Conservation (phyloP, 495 filamentous ascomycete species). For the Halenospora varia region DNA sequence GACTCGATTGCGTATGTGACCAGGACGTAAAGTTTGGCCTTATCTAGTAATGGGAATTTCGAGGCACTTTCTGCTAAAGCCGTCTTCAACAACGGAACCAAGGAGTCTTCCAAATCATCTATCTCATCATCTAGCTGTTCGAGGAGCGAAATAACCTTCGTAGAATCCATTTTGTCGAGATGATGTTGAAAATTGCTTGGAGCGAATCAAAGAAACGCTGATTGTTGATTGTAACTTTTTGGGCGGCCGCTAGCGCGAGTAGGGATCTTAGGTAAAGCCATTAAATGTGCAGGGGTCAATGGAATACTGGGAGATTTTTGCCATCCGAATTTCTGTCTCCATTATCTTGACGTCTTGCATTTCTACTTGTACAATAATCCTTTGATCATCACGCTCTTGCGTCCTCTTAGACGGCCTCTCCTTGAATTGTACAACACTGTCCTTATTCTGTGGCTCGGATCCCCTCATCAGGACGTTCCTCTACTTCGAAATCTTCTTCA, state of each 20-base stretch:
- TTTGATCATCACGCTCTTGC: background rate
- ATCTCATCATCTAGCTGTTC: slow-evolving; percentile 71
- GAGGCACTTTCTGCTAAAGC: slow-evolving; percentile 62
- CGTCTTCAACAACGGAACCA: slow-evolving; percentile 61
- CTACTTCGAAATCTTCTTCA: too few species aligned
- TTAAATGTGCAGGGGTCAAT: too few species aligned
- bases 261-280: too few species aligned
- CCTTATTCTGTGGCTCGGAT: too few species aligned
- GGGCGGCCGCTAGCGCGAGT: too few species aligned
- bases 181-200: background rate
- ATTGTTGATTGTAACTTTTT: too few species aligned
- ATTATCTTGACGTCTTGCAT: slow-evolving; percentile 12
- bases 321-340: background rate
- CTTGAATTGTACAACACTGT: background rate
- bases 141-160: slow-evolving; percentile 41
- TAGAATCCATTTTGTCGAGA: slow-evolving; percentile 24
- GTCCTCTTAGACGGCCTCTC: background rate
- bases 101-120: slow-evolving; percentile 68
- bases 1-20: slow-evolving; percentile 86
- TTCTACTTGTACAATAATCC: slow-evolving; percentile 3
- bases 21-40: slow-evolving; percentile 84
- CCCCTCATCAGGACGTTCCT: too few species aligned
- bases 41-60: slow-evolving; percentile 86
- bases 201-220: too few species aligned
- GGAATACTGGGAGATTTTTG: slow-evolving; percentile 4